phyloP scores from a whole-genome alignment of 352 stramenopile species.

The Halophytophthora polymorphica region DNA sequence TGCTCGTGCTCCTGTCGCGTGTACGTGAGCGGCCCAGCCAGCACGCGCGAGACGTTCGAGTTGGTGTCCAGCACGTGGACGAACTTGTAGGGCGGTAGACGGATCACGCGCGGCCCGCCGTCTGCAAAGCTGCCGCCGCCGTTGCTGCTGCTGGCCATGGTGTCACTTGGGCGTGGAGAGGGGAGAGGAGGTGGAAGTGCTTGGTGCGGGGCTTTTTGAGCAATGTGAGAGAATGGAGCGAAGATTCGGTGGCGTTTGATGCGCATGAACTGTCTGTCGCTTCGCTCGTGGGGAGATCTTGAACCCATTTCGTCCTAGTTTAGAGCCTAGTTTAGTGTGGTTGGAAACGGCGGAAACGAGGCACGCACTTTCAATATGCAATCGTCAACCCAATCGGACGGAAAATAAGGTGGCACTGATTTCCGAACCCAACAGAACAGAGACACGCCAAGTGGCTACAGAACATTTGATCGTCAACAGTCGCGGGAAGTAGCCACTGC shows the following conservation, averaged over 20 bases:
- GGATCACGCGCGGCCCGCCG: slow-evolving; percentile 64
- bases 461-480: too few species aligned
- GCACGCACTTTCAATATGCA: neutral
- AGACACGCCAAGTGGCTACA: too few species aligned
- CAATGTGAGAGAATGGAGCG: slow-evolving; percentile 7
- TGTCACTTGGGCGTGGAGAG: slow-evolving; percentile 6
- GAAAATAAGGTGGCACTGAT: neutral
- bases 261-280: too few species aligned
- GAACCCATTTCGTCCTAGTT: neutral
- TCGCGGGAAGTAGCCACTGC: too few species aligned
- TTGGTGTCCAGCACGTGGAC: slow-evolving; percentile 85
- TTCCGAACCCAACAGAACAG: too few species aligned
- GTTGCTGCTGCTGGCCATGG: slow-evolving; percentile 16
- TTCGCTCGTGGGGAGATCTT: neutral
- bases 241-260: too few species aligned
- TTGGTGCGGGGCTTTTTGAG: slow-evolving; percentile 9
- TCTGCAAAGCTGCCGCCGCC: slow-evolving; percentile 8
- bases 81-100: slow-evolving; percentile 78
- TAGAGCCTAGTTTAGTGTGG: slow-evolving; percentile 5
- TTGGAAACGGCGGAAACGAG: neutral
- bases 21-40: slow-evolving; percentile 74
- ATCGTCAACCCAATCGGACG: neutral
- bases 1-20: slow-evolving; percentile 80
- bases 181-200: slow-evolving; percentile 1
- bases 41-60: slow-evolving; percentile 78